These are phyloP conservation scores for Podospora anserina DNA, from an alignment of 495 filamentous ascomycete species.

Conservation along the genomic window DNA sequence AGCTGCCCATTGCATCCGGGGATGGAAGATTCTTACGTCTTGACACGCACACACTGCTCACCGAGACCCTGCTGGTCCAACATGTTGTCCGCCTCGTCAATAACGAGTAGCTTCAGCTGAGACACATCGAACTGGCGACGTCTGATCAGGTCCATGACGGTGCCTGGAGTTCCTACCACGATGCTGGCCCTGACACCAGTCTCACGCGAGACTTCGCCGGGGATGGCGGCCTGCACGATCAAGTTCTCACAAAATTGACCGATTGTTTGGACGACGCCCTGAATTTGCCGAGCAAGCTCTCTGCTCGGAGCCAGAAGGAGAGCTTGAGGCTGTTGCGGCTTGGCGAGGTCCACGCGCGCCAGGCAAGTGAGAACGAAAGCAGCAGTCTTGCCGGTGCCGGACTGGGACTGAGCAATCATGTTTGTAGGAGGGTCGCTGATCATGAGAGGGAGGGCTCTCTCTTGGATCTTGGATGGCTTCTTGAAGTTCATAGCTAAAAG, in stretches of 20 bases:
- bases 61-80: slow-evolving; percentile 87
- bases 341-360: slow-evolving; percentile 69
- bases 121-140: slow-evolving; percentile 62
- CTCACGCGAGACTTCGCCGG: slow-evolving; percentile 62
- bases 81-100: slow-evolving; percentile 98
- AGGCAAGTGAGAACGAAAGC: slow-evolving; percentile 92
- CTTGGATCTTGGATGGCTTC: slow-evolving; percentile 96
- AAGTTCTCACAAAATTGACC: slow-evolving; percentile 75
- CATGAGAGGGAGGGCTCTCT: slow-evolving; percentile 84
- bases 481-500: slow-evolving; percentile 81
- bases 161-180: slow-evolving; percentile 92
- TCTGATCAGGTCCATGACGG: slow-evolving; percentile 80
- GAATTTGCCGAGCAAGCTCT: slow-evolving; percentile 92
- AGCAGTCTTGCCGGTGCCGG: slow-evolving; percentile 96
- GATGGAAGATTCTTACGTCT: slow-evolving; percentile 54
- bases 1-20: not conserved
- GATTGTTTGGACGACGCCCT: slow-evolving; percentile 75
- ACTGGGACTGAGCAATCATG: slow-evolving; percentile 97
- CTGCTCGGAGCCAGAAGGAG: slow-evolving; percentile 88
- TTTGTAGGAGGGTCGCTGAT: slow-evolving; percentile 78
- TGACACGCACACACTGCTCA: slow-evolving; percentile 89
- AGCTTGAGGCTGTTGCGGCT: slow-evolving; percentile 72
- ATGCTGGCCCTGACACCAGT: slow-evolving; percentile 64
- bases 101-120: slow-evolving; percentile 70
- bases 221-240: slow-evolving; percentile 73